A percentile compares a stretch with the other conserved stretches of the same genome.
phyloP scores from a whole-genome alignment of 805 yeast genomes.

The Candida lessepsii region DNA sequence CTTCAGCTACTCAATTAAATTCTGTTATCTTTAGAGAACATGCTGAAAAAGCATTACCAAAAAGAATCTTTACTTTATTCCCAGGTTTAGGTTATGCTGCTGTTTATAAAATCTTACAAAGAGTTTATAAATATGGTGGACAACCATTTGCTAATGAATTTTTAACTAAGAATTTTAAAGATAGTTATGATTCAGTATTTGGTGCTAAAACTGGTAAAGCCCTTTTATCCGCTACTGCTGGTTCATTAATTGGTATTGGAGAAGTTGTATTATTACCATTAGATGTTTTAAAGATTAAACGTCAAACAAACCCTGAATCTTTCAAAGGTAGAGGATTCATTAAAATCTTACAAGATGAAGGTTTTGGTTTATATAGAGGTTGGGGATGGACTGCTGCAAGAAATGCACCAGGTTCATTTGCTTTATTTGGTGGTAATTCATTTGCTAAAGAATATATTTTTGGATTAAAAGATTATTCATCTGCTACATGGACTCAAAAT shows the following conservation, averaged over 20 bases:
- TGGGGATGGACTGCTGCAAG: conserved; percentile 99
- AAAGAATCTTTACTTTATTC: conserved; percentile 78
- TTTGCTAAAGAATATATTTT: conserved; percentile 96
- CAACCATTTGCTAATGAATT: conserved; percentile 98
- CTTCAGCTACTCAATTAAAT: conserved; percentile 68
- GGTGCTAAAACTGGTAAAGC: conserved; percentile 98
- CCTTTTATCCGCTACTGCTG: conserved; percentile 95
- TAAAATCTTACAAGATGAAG: conserved; percentile 84
- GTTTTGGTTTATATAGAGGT: conserved; percentile 90
- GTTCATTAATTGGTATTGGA: conserved; percentile 95
- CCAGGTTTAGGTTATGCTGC: conserved; percentile 99
- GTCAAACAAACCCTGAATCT: conserved; percentile 99
- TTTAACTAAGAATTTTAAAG: conserved; percentile 69
- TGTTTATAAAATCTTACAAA: conserved; percentile 89
- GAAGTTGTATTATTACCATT: conserved; percentile 93
- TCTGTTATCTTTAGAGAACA: conserved; percentile 81
- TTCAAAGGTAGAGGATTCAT: conserved; percentile 97
- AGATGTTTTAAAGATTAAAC: conserved; percentile 95
- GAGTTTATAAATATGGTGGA: conserved; percentile 99
- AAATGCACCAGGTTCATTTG: conserved; percentile 98
- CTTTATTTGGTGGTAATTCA: conserved; percentile 97
- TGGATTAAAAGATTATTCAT: conserved; percentile 79
- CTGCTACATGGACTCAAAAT: conserved; percentile 94
- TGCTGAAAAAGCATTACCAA: conserved; percentile 67
- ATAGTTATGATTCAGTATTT: conserved; percentile 68